phyloP scores from a whole-genome alignment of 768 basidiomycete genomes.

The Termitomyces sp. region DNA sequence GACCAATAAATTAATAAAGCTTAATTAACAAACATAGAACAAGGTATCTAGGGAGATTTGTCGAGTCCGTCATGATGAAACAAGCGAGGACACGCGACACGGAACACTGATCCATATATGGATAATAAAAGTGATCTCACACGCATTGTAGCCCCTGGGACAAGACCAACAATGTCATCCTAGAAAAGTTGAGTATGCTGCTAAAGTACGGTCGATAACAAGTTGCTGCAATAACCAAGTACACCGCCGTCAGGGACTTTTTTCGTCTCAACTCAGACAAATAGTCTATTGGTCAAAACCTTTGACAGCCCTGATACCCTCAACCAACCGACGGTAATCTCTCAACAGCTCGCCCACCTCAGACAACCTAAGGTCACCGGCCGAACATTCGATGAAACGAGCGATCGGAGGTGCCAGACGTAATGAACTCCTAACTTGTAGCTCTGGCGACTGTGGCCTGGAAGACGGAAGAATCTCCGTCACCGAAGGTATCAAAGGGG shows the following conservation, averaged over 20 bases:
- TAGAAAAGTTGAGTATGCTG: not conserved
- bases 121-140: not conserved
- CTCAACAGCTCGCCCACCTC: conserved; percentile 76
- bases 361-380: conserved; percentile 72
- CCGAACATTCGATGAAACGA: conserved; percentile 65
- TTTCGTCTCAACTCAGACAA: not conserved
- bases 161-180: not conserved
- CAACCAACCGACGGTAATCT: conserved; percentile 79
- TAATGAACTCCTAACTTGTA: conserved; percentile 13
- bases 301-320: conserved; percentile 52
- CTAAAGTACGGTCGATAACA: not conserved
- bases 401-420: conserved; percentile 56
- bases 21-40: not conserved
- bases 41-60: not conserved
- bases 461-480: conserved; percentile 32
- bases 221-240: not conserved
- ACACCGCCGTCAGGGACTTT: not conserved
- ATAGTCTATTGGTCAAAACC: conserved; percentile 42
- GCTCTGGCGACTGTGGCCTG: conserved; percentile 28
- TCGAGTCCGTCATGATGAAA: not conserved
- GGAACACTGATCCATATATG: conserved; percentile 1
- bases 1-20: not conserved
- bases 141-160: not conserved
- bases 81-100: conserved; percentile 2
- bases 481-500: conserved; percentile 10